Conservation (phyloP, 2,329 filamentous ascomycete genomes). For the Verticillium zaregamsianum region DNA sequence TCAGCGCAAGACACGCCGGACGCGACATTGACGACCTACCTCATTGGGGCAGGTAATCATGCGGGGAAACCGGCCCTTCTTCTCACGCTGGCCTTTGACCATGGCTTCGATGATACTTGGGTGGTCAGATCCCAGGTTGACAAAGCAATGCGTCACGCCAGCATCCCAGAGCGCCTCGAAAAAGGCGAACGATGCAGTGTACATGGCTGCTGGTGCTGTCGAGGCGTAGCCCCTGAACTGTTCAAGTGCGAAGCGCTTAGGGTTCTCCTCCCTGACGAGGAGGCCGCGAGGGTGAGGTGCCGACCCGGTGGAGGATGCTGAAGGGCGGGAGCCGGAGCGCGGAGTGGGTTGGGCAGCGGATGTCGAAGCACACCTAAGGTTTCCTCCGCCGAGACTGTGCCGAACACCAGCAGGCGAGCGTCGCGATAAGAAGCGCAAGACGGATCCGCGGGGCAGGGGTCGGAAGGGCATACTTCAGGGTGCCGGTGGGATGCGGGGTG, state of each 20-base stretch:
- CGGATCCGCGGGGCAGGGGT: not conserved
- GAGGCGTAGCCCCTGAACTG: not conserved
- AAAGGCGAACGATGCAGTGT: slow-evolving; percentile 77
- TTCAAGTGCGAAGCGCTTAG: not conserved
- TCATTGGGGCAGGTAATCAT: slow-evolving; percentile 73
- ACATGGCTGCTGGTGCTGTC: slow-evolving; percentile 34
- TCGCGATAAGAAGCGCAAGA: not conserved
- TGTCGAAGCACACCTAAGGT: not conserved
- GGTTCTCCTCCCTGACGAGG: not conserved
- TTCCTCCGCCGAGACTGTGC: not conserved
- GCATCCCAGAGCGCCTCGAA: slow-evolving; percentile 77
- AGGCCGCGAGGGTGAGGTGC: not conserved
- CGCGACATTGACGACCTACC: slow-evolving; percentile 31
- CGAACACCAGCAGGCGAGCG: not conserved
- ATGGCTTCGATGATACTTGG: slow-evolving; percentile 71
- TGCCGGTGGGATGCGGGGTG: not conserved
- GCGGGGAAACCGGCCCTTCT: slow-evolving; percentile 55
- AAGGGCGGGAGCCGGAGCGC: not conserved
- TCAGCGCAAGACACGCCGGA: not conserved
- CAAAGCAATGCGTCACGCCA: slow-evolving; percentile 56
- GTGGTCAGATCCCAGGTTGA: slow-evolving; percentile 60
- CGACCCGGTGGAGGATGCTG: not conserved
- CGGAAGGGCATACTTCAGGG: not conserved
- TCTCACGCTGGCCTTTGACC: slow-evolving; percentile 65
- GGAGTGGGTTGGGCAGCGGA: not conserved